Percentiles rank a stretch among this genome's conserved stretches.
Conservation (phyloP, 2,329 filamentous ascomycete genomes). For the Neurospora sp. region DNA sequence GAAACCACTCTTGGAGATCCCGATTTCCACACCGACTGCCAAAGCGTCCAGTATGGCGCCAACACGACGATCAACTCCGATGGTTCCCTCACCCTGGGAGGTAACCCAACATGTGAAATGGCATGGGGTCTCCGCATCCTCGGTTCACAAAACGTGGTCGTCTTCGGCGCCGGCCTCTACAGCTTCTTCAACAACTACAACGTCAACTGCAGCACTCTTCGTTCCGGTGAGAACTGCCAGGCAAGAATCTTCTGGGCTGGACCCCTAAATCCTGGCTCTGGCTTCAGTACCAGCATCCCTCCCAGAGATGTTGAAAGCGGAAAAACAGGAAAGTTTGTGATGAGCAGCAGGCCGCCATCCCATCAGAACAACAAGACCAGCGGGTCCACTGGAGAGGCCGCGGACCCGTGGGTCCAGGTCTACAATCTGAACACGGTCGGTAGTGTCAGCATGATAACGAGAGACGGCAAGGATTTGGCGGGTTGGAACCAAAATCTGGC, state of each 20-base stretch:
- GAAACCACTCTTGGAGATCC: constrained; percentile 33
- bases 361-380: constrained; percentile 3
- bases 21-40: constrained; percentile 37
- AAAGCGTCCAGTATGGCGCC: constrained; percentile 6
- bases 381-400: background rate
- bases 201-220: constrained; percentile 32
- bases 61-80: background rate
- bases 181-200: constrained; percentile 59
- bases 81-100: constrained; percentile 5
- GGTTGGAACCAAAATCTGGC: constrained; percentile 26
- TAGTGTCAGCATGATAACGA: constrained; percentile 27
- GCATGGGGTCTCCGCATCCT: constrained; percentile 57
- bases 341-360: background rate
- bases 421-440: constrained; percentile 35
- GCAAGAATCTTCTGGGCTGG: constrained; percentile 27
- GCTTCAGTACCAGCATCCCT: background rate
- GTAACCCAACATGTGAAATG: constrained; percentile 36
- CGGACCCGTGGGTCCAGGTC: constrained; percentile 17
- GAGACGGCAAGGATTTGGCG: constrained; percentile 23
- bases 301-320: background rate
- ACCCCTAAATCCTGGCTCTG: background rate
- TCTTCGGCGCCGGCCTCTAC: constrained; percentile 56
- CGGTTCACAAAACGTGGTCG: constrained; percentile 40
- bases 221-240: constrained; percentile 33
- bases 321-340: constrained; percentile 12